Percentiles rank a stretch among this genome's conserved stretches.
Conservation (phyloP, 495 filamentous ascomycete species). For the Xylaria cubensis region DNA sequence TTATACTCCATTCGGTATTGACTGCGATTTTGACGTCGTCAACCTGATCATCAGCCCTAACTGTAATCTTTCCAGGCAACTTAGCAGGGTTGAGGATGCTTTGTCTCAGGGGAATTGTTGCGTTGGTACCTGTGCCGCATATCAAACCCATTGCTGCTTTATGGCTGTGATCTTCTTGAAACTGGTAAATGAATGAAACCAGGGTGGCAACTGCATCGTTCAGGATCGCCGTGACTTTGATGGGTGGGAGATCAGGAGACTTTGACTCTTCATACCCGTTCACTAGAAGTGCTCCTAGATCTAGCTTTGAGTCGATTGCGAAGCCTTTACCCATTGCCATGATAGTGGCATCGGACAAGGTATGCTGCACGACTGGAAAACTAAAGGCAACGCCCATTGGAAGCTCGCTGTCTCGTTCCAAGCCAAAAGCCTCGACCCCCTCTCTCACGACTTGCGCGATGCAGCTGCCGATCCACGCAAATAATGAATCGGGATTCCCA, state of each 20-base stretch:
- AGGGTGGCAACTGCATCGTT: slow-evolving; percentile 85
- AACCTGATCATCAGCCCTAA: slow-evolving; percentile 64
- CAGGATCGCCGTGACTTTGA: slow-evolving; percentile 77
- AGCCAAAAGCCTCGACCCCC: slow-evolving; percentile 43
- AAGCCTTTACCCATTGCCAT: slow-evolving; percentile 93
- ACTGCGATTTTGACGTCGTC: slow-evolving; percentile 70
- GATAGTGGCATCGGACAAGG: slow-evolving; percentile 74
- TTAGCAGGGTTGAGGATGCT: slow-evolving; percentile 70
- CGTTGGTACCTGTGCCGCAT: slow-evolving; percentile 83
- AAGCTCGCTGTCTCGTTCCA: slow-evolving; percentile 52
- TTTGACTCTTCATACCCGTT: slow-evolving; percentile 67
- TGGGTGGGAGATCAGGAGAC: slow-evolving; percentile 61
- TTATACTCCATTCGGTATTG: slow-evolving; percentile 89
- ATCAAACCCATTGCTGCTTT: slow-evolving; percentile 81
- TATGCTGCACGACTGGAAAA: slow-evolving; percentile 83
- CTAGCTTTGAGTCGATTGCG: slow-evolving; percentile 72
- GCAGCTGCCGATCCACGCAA: slow-evolving; percentile 79
- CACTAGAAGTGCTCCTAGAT: slow-evolving; percentile 72
- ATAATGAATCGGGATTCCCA: slow-evolving; percentile 75
- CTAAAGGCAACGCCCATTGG: slow-evolving; percentile 85
- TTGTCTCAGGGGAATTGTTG: slow-evolving; percentile 75
- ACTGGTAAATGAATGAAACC: slow-evolving; percentile 73
- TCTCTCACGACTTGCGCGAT: slow-evolving; percentile 73
- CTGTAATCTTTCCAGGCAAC: slow-evolving; percentile 52
- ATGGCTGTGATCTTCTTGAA: slow-evolving; percentile 47